Base-by-base conservation (phyloP, 306 rosid species). In the Potentilla sterilis region DNA sequence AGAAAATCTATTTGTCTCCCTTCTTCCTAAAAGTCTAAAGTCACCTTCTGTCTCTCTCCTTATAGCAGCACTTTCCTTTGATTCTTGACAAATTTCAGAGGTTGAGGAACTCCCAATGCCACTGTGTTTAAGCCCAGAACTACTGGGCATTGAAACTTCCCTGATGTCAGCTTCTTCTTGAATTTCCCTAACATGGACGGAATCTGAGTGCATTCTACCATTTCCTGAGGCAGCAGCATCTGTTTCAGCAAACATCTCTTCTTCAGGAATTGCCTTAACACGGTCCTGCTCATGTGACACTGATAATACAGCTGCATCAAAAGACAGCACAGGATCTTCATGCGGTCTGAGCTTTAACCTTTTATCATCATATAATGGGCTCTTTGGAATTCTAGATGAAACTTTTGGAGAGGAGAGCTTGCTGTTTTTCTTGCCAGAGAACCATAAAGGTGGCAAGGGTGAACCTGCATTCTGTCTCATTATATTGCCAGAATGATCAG, bases 21-120 rank as follows among this genome's bases (percentile, higher is more conserved):
- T 87, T 71, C 97, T 83, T 65, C 92, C 98, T 85, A 95, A 67
- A 81, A 95, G 82, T 78, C 98, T 82, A 78, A 88, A 95, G 52
- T 95, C 98, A 67, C 98, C 93, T 77, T 92, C 97, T 43, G 98
- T 92, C 89, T 95, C 98, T 81, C 98, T 89, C 77, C 97, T 87
- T 86, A 95, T 95, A 49, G 98, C 97, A 59, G 98, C 97, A 75
- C 91, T 94, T 71, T 87, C 98, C 81, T 91, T 94, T 49, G 88
- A 48, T 57, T 89, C 96, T 67, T 80, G 21, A 66, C 76, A 84
- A 70, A 84, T 88, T 74, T 83, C 90, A 37, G 96, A 86, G 70
- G 88, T 77, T 59, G 85, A 83, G 61, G 87, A 85, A 86, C 83
- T 83, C 41, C 80, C 89, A 52, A 81, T 72, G 77, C 78, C 70